phyloP scores from a whole-genome alignment of 2,329 filamentous ascomycete species.

The Curvularia lunata region DNA sequence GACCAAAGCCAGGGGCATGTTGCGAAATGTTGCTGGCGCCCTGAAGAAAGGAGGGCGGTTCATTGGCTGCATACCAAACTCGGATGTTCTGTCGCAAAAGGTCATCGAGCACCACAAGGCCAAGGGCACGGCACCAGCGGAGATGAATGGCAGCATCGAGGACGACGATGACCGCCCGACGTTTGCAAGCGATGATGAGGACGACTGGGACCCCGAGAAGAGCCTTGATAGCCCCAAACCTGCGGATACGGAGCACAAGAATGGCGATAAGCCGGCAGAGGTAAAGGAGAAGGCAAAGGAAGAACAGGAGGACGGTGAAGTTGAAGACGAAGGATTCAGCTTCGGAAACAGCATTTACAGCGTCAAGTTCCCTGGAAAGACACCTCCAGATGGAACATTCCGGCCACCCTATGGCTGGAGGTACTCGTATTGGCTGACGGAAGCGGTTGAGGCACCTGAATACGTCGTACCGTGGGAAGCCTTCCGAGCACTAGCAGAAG shows the following conservation, averaged over 20 bases:
- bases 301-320: slow-evolving; percentile 54
- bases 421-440: slow-evolving; percentile 94
- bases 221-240: slow-evolving; percentile 48
- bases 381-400: slow-evolving; percentile 86
- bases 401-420: slow-evolving; percentile 96
- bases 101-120: slow-evolving; percentile 78
- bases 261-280: slow-evolving; percentile 31
- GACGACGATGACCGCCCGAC: slow-evolving; percentile 45
- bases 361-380: slow-evolving; percentile 83
- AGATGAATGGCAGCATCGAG: slow-evolving; percentile 30
- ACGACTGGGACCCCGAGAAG: slow-evolving; percentile 56
- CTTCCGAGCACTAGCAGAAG: slow-evolving; percentile 91
- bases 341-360: slow-evolving; percentile 96
- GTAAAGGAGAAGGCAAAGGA: slow-evolving; percentile 52
- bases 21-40: slow-evolving; percentile 87
- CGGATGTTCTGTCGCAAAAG: slow-evolving; percentile 80
- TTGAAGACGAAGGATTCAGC: slow-evolving; percentile 59
- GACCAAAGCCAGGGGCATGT: slow-evolving; percentile 86
- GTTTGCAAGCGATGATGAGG: slow-evolving; percentile 49
- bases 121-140: slow-evolving; percentile 48
- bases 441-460: slow-evolving; percentile 95
- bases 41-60: slow-evolving; percentile 94
- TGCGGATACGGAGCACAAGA: slow-evolving; percentile 45
- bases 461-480: slow-evolving; percentile 99
- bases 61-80: slow-evolving; percentile 96